These are phyloP conservation scores for Pseudogymnoascus sp. DNA, from an alignment of 2,329 filamentous ascomycete species.

Conservation along the genomic window DNA sequence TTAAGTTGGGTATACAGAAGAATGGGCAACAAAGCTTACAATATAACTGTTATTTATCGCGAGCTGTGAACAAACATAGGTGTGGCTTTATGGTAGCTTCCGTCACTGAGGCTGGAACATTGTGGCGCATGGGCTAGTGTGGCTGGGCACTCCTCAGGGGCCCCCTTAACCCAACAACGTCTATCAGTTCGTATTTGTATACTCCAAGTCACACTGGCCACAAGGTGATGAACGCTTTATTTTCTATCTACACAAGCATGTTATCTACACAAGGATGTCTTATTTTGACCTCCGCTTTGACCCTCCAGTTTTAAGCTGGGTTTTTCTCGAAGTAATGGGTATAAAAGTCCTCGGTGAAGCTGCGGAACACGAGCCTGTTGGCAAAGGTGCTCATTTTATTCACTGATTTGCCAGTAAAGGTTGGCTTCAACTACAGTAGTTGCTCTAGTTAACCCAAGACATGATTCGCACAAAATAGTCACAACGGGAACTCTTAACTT, in stretches of 20 bases:
- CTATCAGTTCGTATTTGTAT: background rate
- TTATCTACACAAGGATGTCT: constrained; percentile 21
- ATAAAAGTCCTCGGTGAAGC: background rate
- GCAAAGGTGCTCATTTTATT: background rate
- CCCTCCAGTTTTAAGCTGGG: constrained; percentile 38
- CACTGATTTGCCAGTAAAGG: background rate
- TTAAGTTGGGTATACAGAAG: background rate
- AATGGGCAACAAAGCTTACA: background rate
- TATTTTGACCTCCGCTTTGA: constrained; percentile 35
- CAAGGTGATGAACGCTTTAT: background rate
- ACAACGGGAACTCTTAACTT: background rate
- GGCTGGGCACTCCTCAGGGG: background rate
- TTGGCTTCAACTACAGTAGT: background rate
- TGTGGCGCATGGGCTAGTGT: constrained; percentile 1
- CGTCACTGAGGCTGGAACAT: background rate
- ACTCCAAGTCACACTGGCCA: background rate
- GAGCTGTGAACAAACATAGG: background rate
- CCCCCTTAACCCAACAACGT: background rate
- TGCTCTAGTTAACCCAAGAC: background rate
- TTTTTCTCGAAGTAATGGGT: background rate
- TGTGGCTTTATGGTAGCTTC: constrained; percentile 3
- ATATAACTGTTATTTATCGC: constrained; percentile 3
- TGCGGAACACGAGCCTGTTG: background rate
- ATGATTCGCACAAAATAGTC: background rate
- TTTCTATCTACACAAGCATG: background rate